Conservation (phyloP, 2,329 filamentous ascomycete species). For the Zalaria sp. region DNA sequence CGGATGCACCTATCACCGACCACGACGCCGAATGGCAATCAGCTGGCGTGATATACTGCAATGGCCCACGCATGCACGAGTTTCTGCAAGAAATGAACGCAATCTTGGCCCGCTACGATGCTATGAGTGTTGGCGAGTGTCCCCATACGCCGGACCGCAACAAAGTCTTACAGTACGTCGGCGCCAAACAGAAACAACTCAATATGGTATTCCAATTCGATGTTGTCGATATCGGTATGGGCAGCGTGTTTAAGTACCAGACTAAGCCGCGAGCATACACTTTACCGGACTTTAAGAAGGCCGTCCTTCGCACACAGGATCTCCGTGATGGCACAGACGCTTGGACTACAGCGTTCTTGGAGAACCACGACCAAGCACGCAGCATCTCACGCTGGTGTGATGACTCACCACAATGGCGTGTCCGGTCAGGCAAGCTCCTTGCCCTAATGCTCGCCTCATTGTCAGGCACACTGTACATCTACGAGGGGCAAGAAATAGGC, state of each 20-base stretch:
- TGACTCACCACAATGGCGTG: conserved; percentile 35
- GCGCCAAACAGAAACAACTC: conserved; percentile 39
- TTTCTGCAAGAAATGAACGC: conserved; percentile 31
- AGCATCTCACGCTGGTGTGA: conserved; percentile 39
- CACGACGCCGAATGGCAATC: conserved; percentile 6
- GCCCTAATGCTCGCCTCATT: conserved; percentile 43
- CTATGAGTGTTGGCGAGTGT: conserved; percentile 41
- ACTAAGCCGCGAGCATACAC: conserved; percentile 10
- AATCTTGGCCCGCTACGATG: conserved; percentile 32
- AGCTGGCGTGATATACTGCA: conserved; percentile 9
- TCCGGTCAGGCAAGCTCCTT: conserved; percentile 43
- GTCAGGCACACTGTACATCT: conserved; percentile 52
- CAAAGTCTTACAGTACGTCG: conserved; percentile 40
- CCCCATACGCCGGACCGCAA: conserved; percentile 32
- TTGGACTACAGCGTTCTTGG: conserved; percentile 52
- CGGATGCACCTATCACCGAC: conserved; percentile 10
- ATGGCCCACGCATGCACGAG: conserved; percentile 30
- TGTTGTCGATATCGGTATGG: conserved; percentile 34
- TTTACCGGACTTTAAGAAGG: conserved; percentile 15
- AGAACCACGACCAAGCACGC: conserved; percentile 53
- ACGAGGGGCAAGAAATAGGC: conserved; percentile 56
- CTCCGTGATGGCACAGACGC: conserved; percentile 44
- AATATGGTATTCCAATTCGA: conserved; percentile 67
- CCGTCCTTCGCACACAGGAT: conserved; percentile 13
- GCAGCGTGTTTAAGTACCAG: conserved; percentile 10